Base-by-base conservation (phyloP, 192 early-diverging fungal species). In the Hyaloraphidium curvatum region DNA sequence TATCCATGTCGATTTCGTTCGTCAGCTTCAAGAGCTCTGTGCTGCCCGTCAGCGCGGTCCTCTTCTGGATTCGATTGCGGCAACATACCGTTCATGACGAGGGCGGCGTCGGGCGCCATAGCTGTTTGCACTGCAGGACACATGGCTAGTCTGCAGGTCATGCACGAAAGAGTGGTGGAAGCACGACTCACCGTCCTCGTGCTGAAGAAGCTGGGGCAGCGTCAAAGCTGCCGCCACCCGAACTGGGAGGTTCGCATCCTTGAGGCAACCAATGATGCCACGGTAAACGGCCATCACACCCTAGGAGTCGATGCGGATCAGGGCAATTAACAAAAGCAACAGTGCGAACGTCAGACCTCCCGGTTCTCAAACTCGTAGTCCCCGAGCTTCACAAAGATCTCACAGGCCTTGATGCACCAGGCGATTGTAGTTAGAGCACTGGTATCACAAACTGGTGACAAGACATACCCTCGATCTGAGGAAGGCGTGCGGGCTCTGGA, bases 1-100 rank as follows among this genome's bases (percentile, higher is more conserved):
- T 85, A 59, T 95, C 91, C 59, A 89, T 75, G 66, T 98, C 91
- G 51, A 94, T 87, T 62, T 90, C 74, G 69, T 91, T 89, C 0
- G 83, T 92, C 52, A 94, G 68, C 31, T 78, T 74, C 40, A 98
- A 65, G 39, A 97, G 72, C 41, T 73, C 75, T 62, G 53, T 3
- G 28, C n/a, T n/a, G n/a, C n/a, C n/a, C n/a, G n/a, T n/a, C n/a
- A n/a, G n/a, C n/a, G n/a, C n/a, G n/a, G n/a, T n/a, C n/a, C n/a
- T n/a, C n/a, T n/a, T n/a, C n/a, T n/a, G n/a, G n/a, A n/a, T n/a
- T n/a, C n/a, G n/a, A n/a, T n/a, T n/a, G n/a, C n/a, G n/a, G n/a
- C n/a, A n/a, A n/a, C n/a, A n/a, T 58, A 60, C 69, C 66, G 54
- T 88, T 80, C 82, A 97, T 94, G 28, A 94, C 76, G 37, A 78